Evolutionary conservation across 139 green algal species (phyloP), one percentile per base, ranked within the genome.

Genomic region (Coelastrella sp.): DNA sequence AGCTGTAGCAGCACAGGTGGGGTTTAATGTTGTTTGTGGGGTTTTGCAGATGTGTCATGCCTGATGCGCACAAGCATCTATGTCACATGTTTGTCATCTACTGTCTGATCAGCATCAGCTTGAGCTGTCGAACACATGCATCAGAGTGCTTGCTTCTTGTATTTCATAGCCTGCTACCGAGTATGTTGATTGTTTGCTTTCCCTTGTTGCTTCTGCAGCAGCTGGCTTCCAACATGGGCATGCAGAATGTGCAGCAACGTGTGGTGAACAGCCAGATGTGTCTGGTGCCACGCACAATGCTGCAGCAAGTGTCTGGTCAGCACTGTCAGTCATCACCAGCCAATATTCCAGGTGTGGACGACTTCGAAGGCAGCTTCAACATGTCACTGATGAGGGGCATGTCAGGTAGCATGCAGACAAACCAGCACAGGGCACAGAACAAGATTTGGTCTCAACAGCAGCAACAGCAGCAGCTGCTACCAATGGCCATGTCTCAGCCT

Each of bases 361-460:
- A 81, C 34, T 64, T 66, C 27, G 72, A 81, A 19, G 74, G 74
- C 51, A 81, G 74, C 51, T 81, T 81, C 74, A 81, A 51, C 74
- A 68, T 81, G 51, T 53, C 74, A 23, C 32, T 45, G 34, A 9
- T 4, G 9, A 38, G 17, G 74, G 74, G 34, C 30, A 66, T 64
- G 30, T 35, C 48, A 23, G 41, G 72, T 3, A 51, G 13, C 67
- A 53, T 53, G 37, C 19, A 25, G 9, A 32, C 51, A 19, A n/a
- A 37, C 25, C 51, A 69, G 74, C 51, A 51, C 50, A 6, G 34
- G 32, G 32, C 41, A 25, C 9, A 59, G 13, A 41, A 79, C 30
- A 34, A n/a, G 50, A 7, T 69, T 30, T 27, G 35, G 34, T 45
- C n/a, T n/a, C n/a, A 50, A 32, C 51, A 40, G 17, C 74, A 50